Conservation (phyloP, 768 basidiomycete species). For the Rubroboletus pulcherrimus region DNA sequence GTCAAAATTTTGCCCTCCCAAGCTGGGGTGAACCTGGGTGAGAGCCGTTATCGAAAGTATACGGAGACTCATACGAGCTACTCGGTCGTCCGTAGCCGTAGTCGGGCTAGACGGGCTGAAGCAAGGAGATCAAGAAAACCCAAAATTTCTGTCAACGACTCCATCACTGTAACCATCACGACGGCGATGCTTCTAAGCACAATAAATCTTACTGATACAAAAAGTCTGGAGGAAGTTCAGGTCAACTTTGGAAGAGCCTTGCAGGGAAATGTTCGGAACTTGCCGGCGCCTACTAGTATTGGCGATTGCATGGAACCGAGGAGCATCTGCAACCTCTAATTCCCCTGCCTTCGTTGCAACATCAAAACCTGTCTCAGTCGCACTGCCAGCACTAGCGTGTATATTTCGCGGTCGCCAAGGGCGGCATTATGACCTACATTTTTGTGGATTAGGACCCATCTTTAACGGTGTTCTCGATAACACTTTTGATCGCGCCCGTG, state of each 20-base stretch:
- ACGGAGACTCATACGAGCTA: neutral
- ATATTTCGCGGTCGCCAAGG: constrained; percentile 3
- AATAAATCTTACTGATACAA: constrained; percentile 26
- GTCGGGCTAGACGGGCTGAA: neutral
- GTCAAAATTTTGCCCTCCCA: neutral
- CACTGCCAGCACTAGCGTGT: constrained; percentile 1
- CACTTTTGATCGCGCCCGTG: constrained; percentile 7
- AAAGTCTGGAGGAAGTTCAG: constrained; percentile 24
- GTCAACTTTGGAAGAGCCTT: constrained; percentile 11
- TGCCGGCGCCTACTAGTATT: constrained; percentile 16
- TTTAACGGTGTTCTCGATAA: constrained; percentile 12
- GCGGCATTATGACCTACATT: constrained; percentile 12
- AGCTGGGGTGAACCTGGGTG: neutral
- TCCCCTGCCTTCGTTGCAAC: constrained; percentile 22
- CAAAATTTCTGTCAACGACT: constrained; percentile 1
- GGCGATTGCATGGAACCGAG: constrained; percentile 15
- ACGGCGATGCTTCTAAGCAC: constrained; percentile 22
- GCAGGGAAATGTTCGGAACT: constrained; percentile 19
- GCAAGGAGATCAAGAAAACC: constrained; percentile 3
- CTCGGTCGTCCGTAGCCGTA: neutral
- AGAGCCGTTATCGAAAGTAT: neutral
- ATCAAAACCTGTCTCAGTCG: constrained; percentile 16
- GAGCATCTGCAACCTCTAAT: constrained; percentile 13
- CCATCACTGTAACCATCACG: constrained; percentile 28
- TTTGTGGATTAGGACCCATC: constrained; percentile 5